Base-by-base conservation (phyloP, 2,329 filamentous ascomycete species). In the Epichloe aotearoae region DNA sequence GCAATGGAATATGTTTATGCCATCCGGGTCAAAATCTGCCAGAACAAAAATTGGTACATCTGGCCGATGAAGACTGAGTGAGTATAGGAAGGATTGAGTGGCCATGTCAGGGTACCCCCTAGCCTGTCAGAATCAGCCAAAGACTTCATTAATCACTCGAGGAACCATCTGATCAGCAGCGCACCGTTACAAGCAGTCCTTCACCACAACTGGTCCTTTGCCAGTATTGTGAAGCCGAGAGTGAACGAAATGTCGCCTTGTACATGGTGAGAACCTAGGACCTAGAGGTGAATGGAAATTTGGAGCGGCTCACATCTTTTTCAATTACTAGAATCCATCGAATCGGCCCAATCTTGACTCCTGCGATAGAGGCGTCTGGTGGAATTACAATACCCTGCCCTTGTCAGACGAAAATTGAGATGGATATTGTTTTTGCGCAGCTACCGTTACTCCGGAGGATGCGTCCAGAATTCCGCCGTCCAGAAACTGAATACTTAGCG, bases 51-150 rank as follows among this genome's bases (percentile, higher is more conserved):
- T 76, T 2, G 79, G 76, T 19, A 84, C 64, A 0, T 64, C 61
- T 0, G 77, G 75, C 19, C 67, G 69, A 8, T 63, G 64, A 0
- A 58, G 62, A 38, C 76, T 72, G 1, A 88, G 50, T 12, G 71
- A 62, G 41, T 73, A 72, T 1, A 91, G 67, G 49, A 91, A 82
- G 15, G 73, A 73, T 7, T 84, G 73, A 0, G 86, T 88, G 1
- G 76, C 74, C 46, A 91, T 69, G 57, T 93, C 88, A 0, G 88
- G 86, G 59, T 88, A 93, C 2, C 88, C 71, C 70, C 90, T 93
- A 1, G 81, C 87, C 83, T 88, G 49, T 3, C 2, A 5, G 6
- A 46, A 36, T 53, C 19, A 53, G 45, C 41, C n/a, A 17, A n/a
- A 38, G 12, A 17, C 30, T 26, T 48, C 23, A 11, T 14, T 4